These are phyloP conservation scores for Magnolia changhungtana DNA, from an alignment of 164 flowering plant species.

Conservation along the genomic window DNA sequence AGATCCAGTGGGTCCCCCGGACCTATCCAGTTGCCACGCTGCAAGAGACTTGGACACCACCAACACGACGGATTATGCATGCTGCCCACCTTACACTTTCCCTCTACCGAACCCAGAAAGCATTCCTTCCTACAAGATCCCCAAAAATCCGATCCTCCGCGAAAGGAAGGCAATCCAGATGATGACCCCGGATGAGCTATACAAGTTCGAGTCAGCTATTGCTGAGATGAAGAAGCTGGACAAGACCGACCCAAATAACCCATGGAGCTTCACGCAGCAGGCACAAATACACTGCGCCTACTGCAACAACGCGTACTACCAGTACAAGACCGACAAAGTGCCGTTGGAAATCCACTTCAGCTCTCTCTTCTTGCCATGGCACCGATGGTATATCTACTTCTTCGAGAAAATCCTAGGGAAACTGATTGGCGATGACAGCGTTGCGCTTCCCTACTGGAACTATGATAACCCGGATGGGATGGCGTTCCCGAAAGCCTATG, in stretches of 20 bases:
- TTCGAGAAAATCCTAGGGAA: constrained; percentile 11
- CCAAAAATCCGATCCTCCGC: background rate
- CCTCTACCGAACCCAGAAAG: background rate
- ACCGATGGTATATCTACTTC: constrained; percentile 12
- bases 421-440: constrained; percentile 7
- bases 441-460: constrained; percentile 15
- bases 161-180: constrained; percentile 2
- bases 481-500: background rate
- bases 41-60: background rate
- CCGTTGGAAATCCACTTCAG: constrained; percentile 6
- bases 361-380: constrained; percentile 13
- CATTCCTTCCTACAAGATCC: background rate
- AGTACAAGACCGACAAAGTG: background rate
- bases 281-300: constrained; percentile 11
- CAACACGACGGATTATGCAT: too few species aligned
- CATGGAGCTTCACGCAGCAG: background rate
- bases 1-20: background rate
- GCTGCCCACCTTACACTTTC: background rate
- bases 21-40: background rate
- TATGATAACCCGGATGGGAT: constrained; percentile 8
- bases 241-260: constrained; percentile 2
- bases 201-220: constrained; percentile 3
- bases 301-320: constrained; percentile 10
- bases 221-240: constrained; percentile 1
- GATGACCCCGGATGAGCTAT: background rate